Conservation (phyloP, 1,139 yeast species). For the Kazachstania sp. region DNA sequence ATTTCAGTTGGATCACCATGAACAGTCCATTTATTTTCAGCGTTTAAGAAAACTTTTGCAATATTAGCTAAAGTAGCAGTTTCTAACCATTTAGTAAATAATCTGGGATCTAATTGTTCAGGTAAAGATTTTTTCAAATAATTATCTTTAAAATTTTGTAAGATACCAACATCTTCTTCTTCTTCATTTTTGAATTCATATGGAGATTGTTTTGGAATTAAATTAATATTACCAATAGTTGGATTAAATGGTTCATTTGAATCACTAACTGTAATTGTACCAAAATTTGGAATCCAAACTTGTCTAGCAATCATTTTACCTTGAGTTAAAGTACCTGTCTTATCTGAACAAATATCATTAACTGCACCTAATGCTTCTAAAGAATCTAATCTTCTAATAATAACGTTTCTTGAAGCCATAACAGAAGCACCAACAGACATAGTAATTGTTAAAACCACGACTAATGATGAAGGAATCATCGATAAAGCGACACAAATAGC, state of each 20-base stretch:
- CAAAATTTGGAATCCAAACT: conserved; percentile 74
- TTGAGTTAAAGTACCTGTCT: conserved; percentile 92
- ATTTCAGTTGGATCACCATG: conserved; percentile 95
- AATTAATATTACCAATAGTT: conserved; percentile 48
- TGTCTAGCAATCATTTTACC: conserved; percentile 91
- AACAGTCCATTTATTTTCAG: conserved; percentile 44
- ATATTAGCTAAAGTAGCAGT: conserved; percentile 81
- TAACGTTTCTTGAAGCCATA: conserved; percentile 91
- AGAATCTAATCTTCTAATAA: conserved; percentile 85
- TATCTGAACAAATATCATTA: conserved; percentile 90
- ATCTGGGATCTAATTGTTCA: conserved; percentile 32
- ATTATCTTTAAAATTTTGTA: conserved; percentile 41
- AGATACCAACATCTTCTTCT: conserved; percentile 37
- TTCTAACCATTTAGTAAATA: conserved; percentile 50
- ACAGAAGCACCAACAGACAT: conserved; percentile 91
- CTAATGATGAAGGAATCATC: conserved; percentile 96
- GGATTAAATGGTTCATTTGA: conserved; percentile 72
- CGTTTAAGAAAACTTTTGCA: conserved; percentile 59
- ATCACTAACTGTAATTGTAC: conserved; percentile 52
- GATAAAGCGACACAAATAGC: conserved; percentile 97
- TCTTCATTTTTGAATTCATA: conserved; percentile 51
- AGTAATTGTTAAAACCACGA: conserved; percentile 94
- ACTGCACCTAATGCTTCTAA: conserved; percentile 96
- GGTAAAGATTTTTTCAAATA: conserved; percentile 35
- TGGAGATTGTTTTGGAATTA: conserved; percentile 29